A percentile compares a stretch with the other conserved stretches of the same genome.
Conservation (phyloP, 108 stramenopile species). For the Pseudonitzschia multiseries region DNA sequence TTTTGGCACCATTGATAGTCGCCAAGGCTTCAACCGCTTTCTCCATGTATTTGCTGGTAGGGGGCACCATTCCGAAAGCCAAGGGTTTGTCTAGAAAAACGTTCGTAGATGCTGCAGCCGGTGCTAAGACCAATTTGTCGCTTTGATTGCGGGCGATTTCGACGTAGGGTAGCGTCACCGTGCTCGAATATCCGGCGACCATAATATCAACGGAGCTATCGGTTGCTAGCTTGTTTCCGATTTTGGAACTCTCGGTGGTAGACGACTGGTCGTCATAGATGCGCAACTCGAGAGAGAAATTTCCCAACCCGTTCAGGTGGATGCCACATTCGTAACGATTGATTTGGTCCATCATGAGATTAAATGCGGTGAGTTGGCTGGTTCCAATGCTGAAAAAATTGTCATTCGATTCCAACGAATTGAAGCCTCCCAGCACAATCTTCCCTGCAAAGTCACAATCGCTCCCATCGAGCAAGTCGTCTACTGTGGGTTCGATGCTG, state of each 20-base stretch:
- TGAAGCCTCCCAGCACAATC: neutral
- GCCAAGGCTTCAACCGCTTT: neutral
- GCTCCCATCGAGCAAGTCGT: neutral
- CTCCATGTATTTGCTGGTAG: neutral
- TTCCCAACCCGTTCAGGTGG: neutral
- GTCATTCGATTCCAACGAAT: conserved; percentile 1
- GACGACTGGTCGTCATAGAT: conserved; percentile 8
- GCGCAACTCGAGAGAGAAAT: conserved; percentile 3
- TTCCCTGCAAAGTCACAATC: conserved; percentile 1
- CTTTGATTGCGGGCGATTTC: neutral
- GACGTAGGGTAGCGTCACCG: neutral
- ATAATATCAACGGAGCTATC: neutral
- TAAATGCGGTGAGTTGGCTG: neutral
- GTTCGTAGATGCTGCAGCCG: neutral
- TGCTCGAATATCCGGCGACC: neutral
- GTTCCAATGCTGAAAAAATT: neutral
- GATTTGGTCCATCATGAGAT: neutral
- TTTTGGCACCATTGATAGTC: neutral
- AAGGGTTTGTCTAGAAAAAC: neutral
- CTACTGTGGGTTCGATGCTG: neutral
- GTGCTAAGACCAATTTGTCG: neutral
- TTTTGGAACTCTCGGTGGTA: too few species aligned
- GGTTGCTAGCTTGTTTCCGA: neutral
- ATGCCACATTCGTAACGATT: conserved; percentile 5
- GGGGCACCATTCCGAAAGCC: neutral